Evolutionary conservation across 805 yeast species (phyloP).

Genomic region (Candida multigemmis): DNA sequence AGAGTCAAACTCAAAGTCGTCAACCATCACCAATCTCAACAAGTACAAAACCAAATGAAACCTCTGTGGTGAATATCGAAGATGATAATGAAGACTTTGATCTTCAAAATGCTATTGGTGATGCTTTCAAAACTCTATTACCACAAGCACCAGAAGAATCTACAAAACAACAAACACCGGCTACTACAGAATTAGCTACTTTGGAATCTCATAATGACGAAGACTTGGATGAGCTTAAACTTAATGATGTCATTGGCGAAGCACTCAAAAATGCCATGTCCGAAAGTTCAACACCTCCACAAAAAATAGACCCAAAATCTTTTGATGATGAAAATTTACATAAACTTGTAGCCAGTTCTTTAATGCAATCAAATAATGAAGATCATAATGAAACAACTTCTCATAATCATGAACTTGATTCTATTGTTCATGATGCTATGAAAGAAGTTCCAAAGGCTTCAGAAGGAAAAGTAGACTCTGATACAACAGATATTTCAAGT

Average conservation of each 20-base stretch:
- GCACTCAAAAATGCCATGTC: constrained; percentile 10
- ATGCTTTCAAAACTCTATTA: constrained; percentile 20
- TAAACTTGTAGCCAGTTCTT: too few relatives aligned
- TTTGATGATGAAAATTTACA: too few relatives aligned
- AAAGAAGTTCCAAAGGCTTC: too few relatives aligned
- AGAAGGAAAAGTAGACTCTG: too few relatives aligned
- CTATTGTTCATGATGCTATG: too few relatives aligned
- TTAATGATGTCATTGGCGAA: constrained; percentile 7
- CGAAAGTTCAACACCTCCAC: too few relatives aligned
- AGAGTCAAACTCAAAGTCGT: constrained; percentile 1
- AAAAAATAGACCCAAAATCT: too few relatives aligned
- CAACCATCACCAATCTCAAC: neutral
- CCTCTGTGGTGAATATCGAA: constrained; percentile 3
- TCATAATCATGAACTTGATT: too few relatives aligned
- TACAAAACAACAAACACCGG: too few relatives aligned
- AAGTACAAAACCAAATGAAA: constrained; percentile 1
- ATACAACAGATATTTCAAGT: constrained; percentile 10
- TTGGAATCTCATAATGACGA: constrained; percentile 1
- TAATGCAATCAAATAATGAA: too few relatives aligned
- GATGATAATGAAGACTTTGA: constrained; percentile 12
- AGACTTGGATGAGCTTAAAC: constrained; percentile 2
- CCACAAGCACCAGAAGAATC: neutral
- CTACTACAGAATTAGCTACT: too few relatives aligned
- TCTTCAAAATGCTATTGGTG: constrained; percentile 28
- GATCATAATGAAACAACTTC: too few relatives aligned